phyloP scores from a whole-genome alignment of 2,329 filamentous ascomycete genomes.

The Davidsoniella australis region DNA sequence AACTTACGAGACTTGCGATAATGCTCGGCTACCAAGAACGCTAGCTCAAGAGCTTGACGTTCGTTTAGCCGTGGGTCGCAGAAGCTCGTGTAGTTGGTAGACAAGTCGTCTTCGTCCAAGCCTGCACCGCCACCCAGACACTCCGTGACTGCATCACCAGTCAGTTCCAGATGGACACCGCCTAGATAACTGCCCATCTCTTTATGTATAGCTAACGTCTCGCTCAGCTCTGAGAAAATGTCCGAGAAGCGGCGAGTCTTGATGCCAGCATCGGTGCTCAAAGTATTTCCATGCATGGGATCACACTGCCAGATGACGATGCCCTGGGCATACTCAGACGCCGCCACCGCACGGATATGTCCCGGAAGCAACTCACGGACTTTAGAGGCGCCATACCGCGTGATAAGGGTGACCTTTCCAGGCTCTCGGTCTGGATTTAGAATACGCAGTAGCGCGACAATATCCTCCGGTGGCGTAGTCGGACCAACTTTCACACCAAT shows the following conservation, averaged over 20 bases:
- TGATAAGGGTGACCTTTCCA: constrained; percentile 92
- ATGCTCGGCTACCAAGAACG: constrained; percentile 81
- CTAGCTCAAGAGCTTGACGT: constrained; percentile 90
- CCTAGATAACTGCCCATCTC: constrained; percentile 73
- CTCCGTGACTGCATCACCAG: constrained; percentile 90
- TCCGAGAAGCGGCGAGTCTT: constrained; percentile 87
- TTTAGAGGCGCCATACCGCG: constrained; percentile 70
- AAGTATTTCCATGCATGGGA: constrained; percentile 85
- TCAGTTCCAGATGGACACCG: constrained; percentile 87
- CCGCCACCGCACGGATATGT: constrained; percentile 80
- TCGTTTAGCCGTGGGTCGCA: constrained; percentile 93
- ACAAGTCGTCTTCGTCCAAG: constrained; percentile 72
- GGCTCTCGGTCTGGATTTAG: constrained; percentile 71
- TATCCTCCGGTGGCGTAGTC: constrained; percentile 57
- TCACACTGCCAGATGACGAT: constrained; percentile 91
- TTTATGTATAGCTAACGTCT: constrained; percentile 72
- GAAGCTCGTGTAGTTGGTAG: constrained; percentile 84
- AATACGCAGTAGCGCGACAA: constrained; percentile 62
- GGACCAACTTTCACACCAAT: constrained; percentile 95
- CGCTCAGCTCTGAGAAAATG: constrained; percentile 73
- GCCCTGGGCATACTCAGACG: constrained; percentile 44
- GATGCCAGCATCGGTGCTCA: constrained; percentile 54
- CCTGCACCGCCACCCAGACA: constrained; percentile 83
- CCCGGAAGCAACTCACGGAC: constrained; percentile 59
- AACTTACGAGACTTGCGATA: constrained; percentile 28